Base-by-base conservation (phyloP, 257 asterid species). In the Gentiana macrophylla region DNA sequence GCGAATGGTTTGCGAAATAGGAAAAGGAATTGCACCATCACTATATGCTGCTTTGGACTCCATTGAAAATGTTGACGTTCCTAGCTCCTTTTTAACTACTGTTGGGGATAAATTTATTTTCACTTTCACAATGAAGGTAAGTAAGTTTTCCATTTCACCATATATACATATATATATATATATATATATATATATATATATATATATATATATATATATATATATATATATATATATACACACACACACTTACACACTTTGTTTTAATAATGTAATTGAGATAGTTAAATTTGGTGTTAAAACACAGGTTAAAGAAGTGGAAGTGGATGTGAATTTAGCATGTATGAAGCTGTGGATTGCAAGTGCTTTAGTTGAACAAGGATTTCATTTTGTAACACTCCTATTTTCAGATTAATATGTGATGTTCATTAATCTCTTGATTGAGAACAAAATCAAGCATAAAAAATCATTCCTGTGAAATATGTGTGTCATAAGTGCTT, bases 341-440 rank as follows among this genome's bases (percentile, higher is more conserved):
- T 76, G 68, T 57, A 34, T 83, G 83, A 79, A 83, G 83, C 74
- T 78, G 37, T 79, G 86, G 94, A 73, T 89, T 49, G 84, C 81
- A 3, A 72, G 69, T 33, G 67, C 80, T 52, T 77, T 83, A 60
- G 75, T 80, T 37, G 72, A 76, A 37, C 79, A 79, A 38, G 97
- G 95, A n/a, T 89, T 89, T 59, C 81, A 79, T 61, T 77, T 89
- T 41, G 78, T 71, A 51, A 57, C 67, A 15, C 59, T 71, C 8
- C 52, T 58, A 38, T 53, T 60, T 52, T 61, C 68, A 37, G 68
- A 24, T 24, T 24, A 24, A 24, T 24, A 24, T 24, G 24, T 24
- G 24, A 54, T 57, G 35, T 47, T 48, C 60, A 53, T 45, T 5
- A 4, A 41, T 41, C 9, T 10, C 46, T 41, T 41, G 2, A 24